Evolutionary conservation across 345 rosid genomes (phyloP), one percentile per base, ranked within the genome.

Genomic region (Bruguiera parviflora): DNA sequence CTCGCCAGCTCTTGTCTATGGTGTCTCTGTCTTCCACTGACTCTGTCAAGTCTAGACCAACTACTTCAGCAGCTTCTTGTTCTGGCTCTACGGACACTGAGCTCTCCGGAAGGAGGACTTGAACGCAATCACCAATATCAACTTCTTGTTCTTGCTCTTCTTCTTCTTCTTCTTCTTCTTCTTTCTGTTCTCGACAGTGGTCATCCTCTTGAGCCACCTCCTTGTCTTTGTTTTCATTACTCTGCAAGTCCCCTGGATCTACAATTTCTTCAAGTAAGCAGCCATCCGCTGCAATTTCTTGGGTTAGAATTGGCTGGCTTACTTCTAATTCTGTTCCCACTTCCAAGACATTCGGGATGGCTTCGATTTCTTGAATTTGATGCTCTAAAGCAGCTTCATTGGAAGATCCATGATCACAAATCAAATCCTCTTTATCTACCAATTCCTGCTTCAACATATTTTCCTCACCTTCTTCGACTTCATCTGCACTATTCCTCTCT

Each of bases 401-500:
- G 49, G 81, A 69, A 56, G 67, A 69, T 76, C 58, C 75, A 67
- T 76, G 82, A 62, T 78, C 79, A 18, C 78, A 67, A 28, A 33
- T 37, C 59, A 77, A 72, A 60, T 69, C 60, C 63, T 82, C 77
- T 71, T 68, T 66, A 8, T 81, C 79, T 66, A 69, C 84, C 53
- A 70, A 66, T 72, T 79, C 88, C 27, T 58, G 58, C 55, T 35
- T 61, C 21, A n/a, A 63, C 31, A 56, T n/a, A 22, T 5, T 57
- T 29, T 70, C 11, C 22, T 13, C 56, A 3, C 28, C 56, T 11
- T 58, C 60, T 31, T 27, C 66, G 25, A 37, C 4, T 4, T 68
- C 51, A 13, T 64, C 81, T 13, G 49, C 49, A 43, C 49, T 13
- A 13, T 13, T 13, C 4, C 18, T 13, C 19, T 43, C 18, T 15